A percentile compares a stretch with the other conserved stretches of the same genome.
Evolutionary conservation across 768 basidiomycete genomes (phyloP).

Genomic region (Amanita molliuscula): DNA sequence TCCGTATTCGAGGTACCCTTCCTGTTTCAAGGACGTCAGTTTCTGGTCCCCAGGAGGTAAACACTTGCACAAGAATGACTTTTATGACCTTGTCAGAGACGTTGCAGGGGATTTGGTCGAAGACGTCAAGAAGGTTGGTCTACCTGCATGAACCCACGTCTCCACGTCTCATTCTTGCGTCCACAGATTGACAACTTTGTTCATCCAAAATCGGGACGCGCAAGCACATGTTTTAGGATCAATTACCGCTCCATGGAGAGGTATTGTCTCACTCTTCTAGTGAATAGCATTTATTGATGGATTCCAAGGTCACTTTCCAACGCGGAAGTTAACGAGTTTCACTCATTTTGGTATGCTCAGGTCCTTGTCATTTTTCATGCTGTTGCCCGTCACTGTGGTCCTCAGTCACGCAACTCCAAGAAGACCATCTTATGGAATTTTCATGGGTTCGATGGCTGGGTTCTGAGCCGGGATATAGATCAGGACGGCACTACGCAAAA

Average conservation of each 20-base stretch:
- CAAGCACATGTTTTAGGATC: constrained; percentile 80
- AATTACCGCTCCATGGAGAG: constrained; percentile 97
- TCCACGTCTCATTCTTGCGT: constrained; percentile 8
- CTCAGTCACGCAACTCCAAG: no score
- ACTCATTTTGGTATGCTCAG: no score
- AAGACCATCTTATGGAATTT: no score
- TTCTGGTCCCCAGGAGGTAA: constrained; percentile 69
- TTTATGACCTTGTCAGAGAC: constrained; percentile 91
- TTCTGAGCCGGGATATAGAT: no score
- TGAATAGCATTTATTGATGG: constrained; percentile 21
- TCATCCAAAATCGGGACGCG: constrained; percentile 77
- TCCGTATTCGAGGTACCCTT: constrained; percentile 87
- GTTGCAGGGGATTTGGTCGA: constrained; percentile 89
- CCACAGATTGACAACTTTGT: constrained; percentile 86
- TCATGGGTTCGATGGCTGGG: no score
- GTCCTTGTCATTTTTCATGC: no score
- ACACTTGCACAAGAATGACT: constrained; percentile 85
- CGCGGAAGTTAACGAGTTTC: constrained; percentile 77
- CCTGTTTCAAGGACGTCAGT: constrained; percentile 89
- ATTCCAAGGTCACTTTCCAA: constrained; percentile 85
- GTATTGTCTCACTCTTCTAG: constrained; percentile 23
- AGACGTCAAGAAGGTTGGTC: constrained; percentile 75
- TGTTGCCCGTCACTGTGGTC: no score
- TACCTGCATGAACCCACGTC: not conserved
- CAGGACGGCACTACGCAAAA: no score